Conservation (phyloP, 1,284 basidiomycete species). For the Irpex sp. region DNA sequence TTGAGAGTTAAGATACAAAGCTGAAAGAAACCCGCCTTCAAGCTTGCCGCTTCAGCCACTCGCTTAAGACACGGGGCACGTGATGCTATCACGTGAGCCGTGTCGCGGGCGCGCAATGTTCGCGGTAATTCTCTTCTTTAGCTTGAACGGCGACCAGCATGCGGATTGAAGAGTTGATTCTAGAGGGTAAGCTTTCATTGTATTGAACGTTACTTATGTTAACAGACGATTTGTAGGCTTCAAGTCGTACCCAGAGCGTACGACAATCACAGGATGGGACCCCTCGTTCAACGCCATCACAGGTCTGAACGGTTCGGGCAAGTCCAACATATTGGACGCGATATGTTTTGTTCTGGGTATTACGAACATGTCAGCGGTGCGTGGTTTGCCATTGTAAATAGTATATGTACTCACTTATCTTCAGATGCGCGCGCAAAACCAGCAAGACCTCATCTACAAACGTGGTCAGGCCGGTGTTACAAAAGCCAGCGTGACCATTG, state of each 20-base stretch:
- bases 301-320: constrained; percentile 91
- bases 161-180: constrained; percentile 80
- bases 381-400: constrained; percentile 16
- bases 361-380: constrained; percentile 85
- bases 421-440: constrained; percentile 93
- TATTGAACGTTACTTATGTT: background rate
- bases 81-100: constrained; percentile 18
- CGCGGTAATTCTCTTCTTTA: constrained; percentile 9
- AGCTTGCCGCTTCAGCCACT: background rate
- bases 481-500: constrained; percentile 97
- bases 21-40: background rate
- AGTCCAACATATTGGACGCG: constrained; percentile 97
- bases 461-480: constrained; percentile 97
- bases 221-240: constrained; percentile 53
- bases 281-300: constrained; percentile 98
- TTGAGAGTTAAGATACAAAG: background rate
- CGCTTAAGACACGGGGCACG: constrained; percentile 3
- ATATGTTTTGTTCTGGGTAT: constrained; percentile 98
- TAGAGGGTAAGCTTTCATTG: constrained; percentile 50
- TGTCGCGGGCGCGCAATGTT: constrained; percentile 13
- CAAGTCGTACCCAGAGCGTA: constrained; percentile 96
- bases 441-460: constrained; percentile 97
- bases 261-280: constrained; percentile 94
- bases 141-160: constrained; percentile 36
- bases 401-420: background rate